Conservation (phyloP, 805 yeast species). For the Candida broadrunensis region DNA sequence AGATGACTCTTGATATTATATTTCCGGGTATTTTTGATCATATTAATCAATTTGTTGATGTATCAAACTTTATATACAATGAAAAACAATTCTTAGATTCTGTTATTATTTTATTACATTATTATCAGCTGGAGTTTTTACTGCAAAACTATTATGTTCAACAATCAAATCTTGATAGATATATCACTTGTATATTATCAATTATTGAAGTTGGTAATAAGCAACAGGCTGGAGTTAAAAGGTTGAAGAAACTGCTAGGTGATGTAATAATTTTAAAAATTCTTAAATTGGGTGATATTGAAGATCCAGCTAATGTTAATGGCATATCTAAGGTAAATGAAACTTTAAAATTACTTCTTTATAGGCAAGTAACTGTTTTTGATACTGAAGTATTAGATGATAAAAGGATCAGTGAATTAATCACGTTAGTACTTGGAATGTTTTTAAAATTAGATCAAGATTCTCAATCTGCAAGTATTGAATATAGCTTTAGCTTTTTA, state of each 20-base stretch:
- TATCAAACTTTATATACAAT: constrained; percentile 32
- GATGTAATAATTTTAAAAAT: constrained; percentile 24
- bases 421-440: constrained; percentile 29
- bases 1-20: constrained; percentile 27
- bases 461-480: constrained; percentile 17
- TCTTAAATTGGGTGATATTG: constrained; percentile 18
- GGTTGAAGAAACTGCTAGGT: constrained; percentile 25
- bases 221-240: constrained; percentile 6
- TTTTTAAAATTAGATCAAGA: constrained; percentile 16
- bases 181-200: constrained; percentile 25
- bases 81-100: constrained; percentile 25
- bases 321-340: constrained; percentile 10
- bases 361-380: constrained; percentile 31
- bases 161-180: constrained; percentile 19
- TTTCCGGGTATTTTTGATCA: constrained; percentile 37
- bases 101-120: constrained; percentile 20
- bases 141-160: constrained; percentile 23
- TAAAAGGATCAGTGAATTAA: constrained; percentile 28
- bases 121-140: constrained; percentile 28
- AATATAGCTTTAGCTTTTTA: constrained; percentile 31
- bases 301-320: constrained; percentile 1
- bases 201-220: constrained; percentile 23
- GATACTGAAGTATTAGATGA: constrained; percentile 28
- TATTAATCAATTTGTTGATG: constrained; percentile 27
- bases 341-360: constrained; percentile 25